phyloP scores from a whole-genome alignment of 2,329 filamentous ascomycete genomes.

The Cercospora canescens region DNA sequence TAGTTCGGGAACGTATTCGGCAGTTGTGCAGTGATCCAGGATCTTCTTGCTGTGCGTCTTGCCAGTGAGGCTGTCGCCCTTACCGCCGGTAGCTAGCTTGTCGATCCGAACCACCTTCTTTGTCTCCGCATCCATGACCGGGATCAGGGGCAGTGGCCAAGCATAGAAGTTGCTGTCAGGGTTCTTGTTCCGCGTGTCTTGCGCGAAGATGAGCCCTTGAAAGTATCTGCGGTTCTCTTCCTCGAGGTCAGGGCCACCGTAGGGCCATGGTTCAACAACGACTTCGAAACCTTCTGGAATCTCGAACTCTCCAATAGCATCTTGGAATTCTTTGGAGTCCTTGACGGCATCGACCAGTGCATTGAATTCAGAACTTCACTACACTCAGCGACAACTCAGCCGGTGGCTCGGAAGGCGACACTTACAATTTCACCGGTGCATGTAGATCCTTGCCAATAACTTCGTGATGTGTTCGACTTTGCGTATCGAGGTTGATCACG shows the following conservation, averaged over 20 bases:
- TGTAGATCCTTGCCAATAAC: slow-evolving; percentile 33
- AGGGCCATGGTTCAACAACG: slow-evolving; percentile 36
- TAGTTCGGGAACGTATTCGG: slow-evolving; percentile 51
- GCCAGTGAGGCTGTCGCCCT: slow-evolving; percentile 34
- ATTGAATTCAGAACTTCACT: slow-evolving; percentile 45
- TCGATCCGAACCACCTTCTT: slow-evolving; percentile 35
- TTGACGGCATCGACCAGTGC: slow-evolving; percentile 51
- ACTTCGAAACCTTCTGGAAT: slow-evolving; percentile 33
- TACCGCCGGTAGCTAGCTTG: slow-evolving; percentile 33
- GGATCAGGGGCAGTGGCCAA: slow-evolving; percentile 34
- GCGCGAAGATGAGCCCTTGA: slow-evolving; percentile 35
- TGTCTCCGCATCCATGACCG: slow-evolving; percentile 33
- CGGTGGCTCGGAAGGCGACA: neutral
- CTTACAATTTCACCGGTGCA: slow-evolving; percentile 31
- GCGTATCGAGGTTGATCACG: slow-evolving; percentile 37
- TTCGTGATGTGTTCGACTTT: slow-evolving; percentile 30
- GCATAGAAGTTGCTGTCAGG: slow-evolving; percentile 36
- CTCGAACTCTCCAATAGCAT: slow-evolving; percentile 32
- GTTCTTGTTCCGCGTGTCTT: slow-evolving; percentile 45
- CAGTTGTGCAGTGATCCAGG: slow-evolving; percentile 51
- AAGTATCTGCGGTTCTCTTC: slow-evolving; percentile 34
- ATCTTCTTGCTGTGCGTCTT: slow-evolving; percentile 41
- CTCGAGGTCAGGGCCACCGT: slow-evolving; percentile 31
- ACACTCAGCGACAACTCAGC: slow-evolving; percentile 26
- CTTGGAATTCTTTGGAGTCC: slow-evolving; percentile 41